Percentiles rank a stretch among this genome's conserved stretches.
Evolutionary conservation across 805 yeast genomes (phyloP).

Genomic region (Barnettozyma wickerhamii): DNA sequence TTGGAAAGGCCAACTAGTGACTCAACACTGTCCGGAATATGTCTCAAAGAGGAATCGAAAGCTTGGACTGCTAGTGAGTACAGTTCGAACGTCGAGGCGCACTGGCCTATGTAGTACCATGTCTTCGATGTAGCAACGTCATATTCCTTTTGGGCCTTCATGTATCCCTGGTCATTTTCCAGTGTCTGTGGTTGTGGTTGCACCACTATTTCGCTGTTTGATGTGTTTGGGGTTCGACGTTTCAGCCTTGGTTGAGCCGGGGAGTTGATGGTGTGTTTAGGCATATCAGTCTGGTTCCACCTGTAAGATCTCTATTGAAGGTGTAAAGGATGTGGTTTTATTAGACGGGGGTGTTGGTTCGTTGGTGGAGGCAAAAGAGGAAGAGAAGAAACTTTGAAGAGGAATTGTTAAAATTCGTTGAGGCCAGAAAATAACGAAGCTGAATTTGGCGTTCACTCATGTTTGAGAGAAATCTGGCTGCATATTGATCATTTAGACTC

Average conservation of each 20-base stretch:
- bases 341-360: too few relatives aligned
- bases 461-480: background rate
- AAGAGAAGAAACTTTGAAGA: conserved; percentile 6
- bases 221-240: conserved; percentile 12
- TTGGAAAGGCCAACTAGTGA: conserved; percentile 15
- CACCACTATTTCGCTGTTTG: conserved; percentile 1
- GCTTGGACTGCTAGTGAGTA: conserved; percentile 19
- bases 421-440: background rate
- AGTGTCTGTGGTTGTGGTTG: conserved; percentile 1
- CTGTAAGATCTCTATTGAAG: too few relatives aligned
- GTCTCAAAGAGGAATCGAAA: conserved; percentile 21
- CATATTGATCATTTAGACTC: background rate
- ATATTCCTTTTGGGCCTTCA: conserved; percentile 9
- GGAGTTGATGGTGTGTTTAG: conserved; percentile 17
- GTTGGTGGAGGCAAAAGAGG: too few relatives aligned
- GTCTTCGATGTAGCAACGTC: conserved; percentile 16
- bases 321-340: too few relatives aligned
- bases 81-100: conserved; percentile 20
- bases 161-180: conserved; percentile 1
- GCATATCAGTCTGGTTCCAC: too few relatives aligned
- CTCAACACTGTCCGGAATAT: conserved; percentile 21
- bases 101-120: conserved; percentile 22
- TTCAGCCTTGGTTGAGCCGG: conserved; percentile 15
- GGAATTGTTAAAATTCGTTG: background rate
- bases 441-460: background rate